Evolutionary conservation across 495 filamentous ascomycete genomes (phyloP).

Genomic region (Hyphodiscus hymeniophilus): DNA sequence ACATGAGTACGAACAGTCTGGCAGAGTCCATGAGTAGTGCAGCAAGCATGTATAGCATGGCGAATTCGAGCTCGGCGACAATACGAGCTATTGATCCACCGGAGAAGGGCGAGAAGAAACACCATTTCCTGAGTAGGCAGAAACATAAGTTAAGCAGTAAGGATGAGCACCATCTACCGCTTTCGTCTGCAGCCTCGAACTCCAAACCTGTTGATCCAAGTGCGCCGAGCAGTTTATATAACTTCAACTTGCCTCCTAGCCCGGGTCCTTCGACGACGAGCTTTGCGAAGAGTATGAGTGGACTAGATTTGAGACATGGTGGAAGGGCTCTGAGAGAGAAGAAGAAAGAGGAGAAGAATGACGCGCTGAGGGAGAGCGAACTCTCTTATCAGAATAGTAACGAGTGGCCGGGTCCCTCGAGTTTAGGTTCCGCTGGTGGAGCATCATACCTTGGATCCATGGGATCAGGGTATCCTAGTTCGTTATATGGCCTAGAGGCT

Average conservation of each 20-base stretch:
- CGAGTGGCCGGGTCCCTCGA: conserved; percentile 47
- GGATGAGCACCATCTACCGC: conserved; percentile 67
- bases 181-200: conserved; percentile 87
- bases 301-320: conserved; percentile 78
- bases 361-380: conserved; percentile 24
- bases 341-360: conserved; percentile 71
- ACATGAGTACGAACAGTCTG: conserved; percentile 70
- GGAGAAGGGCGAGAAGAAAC: conserved; percentile 61
- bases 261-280: conserved; percentile 61
- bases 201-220: conserved; percentile 78
- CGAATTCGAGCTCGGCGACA: conserved; percentile 78
- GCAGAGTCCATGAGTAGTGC: conserved; percentile 53
- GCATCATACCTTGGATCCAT: conserved; percentile 17
- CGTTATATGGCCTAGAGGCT: conserved; percentile 36
- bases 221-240: conserved; percentile 78
- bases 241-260: conserved; percentile 58
- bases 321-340: conserved; percentile 80
- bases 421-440: conserved; percentile 34
- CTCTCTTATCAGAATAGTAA: conserved; percentile 20
- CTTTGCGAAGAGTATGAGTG: conserved; percentile 69
- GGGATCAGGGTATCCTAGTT: conserved; percentile 17
- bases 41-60: conserved; percentile 70
- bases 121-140: conserved; percentile 83
- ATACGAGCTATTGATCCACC: conserved; percentile 42
- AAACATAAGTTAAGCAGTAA: conserved; percentile 83